Base-by-base conservation (phyloP, 2,329 filamentous ascomycete genomes). In the Colletotrichum chlorophyti region DNA sequence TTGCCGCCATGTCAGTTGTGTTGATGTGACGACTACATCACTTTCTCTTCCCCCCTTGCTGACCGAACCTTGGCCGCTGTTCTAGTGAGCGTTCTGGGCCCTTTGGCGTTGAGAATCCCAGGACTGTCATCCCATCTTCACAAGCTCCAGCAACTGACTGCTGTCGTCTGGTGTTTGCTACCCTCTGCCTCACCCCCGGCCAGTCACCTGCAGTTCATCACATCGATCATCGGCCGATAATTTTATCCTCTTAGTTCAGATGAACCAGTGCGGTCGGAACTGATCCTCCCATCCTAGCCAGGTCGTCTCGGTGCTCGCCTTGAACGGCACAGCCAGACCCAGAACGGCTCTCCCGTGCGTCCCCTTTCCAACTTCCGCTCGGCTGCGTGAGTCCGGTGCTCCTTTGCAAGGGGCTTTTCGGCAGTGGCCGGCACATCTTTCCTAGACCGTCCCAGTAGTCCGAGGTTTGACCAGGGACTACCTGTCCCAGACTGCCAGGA, bases 401-500 rank as follows among this genome's bases (percentile, higher is more conserved):
- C 50, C 31, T 32, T 46, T 23, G 17, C 50, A 41, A 32, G 50
- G 37, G 24, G 27, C 4, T 14, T 43, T 40, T 60, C 58, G 46
- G 58, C 42, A 58, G 29, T 46, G 58, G 21, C 53, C 53, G 58
- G 58, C 53, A 52, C 46, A 52, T 58, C 45, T 58, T 60, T 47
- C 47, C 53, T 21, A 58, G 47, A 14, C 47, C 35, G 17, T 58
- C 53, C 14, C 19, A 29, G 15, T 53, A 41, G 38, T 31, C 45
- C 53, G 55, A 32, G 38, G 19, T 51, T 59, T 31, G 55, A 38
- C 31, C 37, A 59, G 49, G 49, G 41, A n/a, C 38, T n/a, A n/a
- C n/a, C n/a, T n/a, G n/a, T n/a, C n/a, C n/a, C n/a, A n/a, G n/a
- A n/a, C n/a, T n/a, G n/a, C n/a, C n/a, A n/a, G n/a, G n/a, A 35